phyloP scores from a whole-genome alignment of 257 asterid genomes.

The Hygrophila difformis region DNA sequence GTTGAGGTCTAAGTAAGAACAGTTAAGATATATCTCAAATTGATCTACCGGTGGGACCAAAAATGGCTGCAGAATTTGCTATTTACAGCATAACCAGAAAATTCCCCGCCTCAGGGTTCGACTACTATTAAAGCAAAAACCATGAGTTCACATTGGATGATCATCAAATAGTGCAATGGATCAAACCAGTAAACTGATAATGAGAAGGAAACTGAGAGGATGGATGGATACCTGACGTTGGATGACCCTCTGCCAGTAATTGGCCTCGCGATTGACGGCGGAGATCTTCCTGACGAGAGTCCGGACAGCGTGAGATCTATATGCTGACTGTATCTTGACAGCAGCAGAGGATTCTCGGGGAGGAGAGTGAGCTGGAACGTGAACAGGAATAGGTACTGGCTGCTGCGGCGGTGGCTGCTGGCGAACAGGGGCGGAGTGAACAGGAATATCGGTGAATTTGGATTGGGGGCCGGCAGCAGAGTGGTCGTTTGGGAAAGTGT shows the following conservation, averaged over 20 bases:
- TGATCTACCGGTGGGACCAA: too few relatives aligned
- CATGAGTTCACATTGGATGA: too few relatives aligned
- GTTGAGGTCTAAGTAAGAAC: not conserved
- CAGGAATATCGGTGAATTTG: constrained; percentile 28
- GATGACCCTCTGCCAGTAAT: constrained; percentile 57
- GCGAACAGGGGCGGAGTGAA: constrained; percentile 21
- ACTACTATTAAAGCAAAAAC: too few relatives aligned
- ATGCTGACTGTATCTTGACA: constrained; percentile 61
- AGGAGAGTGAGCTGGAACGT: constrained; percentile 13
- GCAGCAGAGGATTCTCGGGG: constrained; percentile 36
- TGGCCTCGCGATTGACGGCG: constrained; percentile 69
- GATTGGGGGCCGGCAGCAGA: constrained; percentile 22
- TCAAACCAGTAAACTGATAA: not conserved
- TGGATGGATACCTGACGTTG: constrained; percentile 92
- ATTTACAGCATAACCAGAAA: not conserved
- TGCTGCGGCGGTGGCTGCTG: constrained; percentile 15
- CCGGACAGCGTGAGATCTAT: constrained; percentile 57
- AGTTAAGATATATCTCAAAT: not conserved
- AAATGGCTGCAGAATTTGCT: not conserved
- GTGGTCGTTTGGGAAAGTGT: constrained; percentile 28
- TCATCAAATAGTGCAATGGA: not conserved
- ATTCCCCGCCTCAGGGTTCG: too few relatives aligned
- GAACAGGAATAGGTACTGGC: constrained; percentile 21
- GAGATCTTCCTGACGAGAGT: constrained; percentile 53
- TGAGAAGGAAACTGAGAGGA: constrained; percentile 6